phyloP scores from a whole-genome alignment of 257 asterid genomes.

The Solanum pennellii region DNA sequence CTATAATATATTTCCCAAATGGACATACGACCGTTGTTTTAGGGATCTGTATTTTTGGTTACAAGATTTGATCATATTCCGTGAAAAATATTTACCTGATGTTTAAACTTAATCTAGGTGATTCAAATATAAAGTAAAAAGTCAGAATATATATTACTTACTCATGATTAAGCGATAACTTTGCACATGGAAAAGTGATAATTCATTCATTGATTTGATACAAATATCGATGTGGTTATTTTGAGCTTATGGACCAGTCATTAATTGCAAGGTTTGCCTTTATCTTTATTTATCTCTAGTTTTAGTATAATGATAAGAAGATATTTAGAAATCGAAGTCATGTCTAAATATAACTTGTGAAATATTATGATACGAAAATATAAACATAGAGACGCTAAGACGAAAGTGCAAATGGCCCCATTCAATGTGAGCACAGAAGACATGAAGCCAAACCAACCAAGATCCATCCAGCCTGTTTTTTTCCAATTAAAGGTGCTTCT shows the following conservation, averaged over 20 bases:
- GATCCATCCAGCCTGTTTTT: constrained; percentile 21
- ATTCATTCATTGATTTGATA: not conserved
- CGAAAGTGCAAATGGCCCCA: not conserved
- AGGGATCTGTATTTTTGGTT: not conserved
- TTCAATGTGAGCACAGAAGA: not conserved
- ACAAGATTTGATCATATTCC: not conserved
- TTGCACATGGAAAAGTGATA: not conserved
- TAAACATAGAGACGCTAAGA: not conserved
- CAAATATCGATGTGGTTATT: not conserved
- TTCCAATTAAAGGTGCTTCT: not conserved
- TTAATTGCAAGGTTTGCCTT: not conserved
- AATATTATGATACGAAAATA: not conserved
- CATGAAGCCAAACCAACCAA: constrained; percentile 10
- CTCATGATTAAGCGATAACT: not conserved
- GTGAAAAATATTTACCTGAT: not conserved
- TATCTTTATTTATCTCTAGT: no score
- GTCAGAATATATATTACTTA: not conserved
- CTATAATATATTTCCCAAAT: not conserved
- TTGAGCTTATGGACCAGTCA: not conserved
- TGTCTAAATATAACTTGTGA: not conserved
- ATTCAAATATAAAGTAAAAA: not conserved
- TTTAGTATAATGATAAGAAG: no score
- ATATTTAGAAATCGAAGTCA: no score
- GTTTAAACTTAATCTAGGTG: not conserved
- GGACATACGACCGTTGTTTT: not conserved